phyloP scores from a whole-genome alignment of 352 stramenopile genomes.

The Phytophthora kernoviae region DNA sequence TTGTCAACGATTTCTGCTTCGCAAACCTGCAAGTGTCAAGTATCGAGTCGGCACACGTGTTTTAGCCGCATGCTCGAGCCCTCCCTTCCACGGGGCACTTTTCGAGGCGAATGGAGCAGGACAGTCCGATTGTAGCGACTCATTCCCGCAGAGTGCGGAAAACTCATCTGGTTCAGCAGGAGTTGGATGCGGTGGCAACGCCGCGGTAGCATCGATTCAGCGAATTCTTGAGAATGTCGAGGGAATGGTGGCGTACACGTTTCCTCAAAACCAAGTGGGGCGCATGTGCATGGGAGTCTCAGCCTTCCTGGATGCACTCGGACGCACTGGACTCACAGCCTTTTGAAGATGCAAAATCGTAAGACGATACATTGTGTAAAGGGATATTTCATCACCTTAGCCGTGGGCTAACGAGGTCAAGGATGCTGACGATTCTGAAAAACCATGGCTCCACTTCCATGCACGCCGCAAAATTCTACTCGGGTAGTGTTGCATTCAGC shows the following conservation, averaged over 20 bases:
- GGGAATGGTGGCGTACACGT: slow-evolving; percentile 51
- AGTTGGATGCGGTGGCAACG: slow-evolving; percentile 1
- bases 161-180: slow-evolving; percentile 14
- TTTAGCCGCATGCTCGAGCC: slow-evolving; percentile 67
- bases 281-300: slow-evolving; percentile 71
- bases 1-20: slow-evolving; percentile 79
- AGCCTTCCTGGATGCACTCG: slow-evolving; percentile 70
- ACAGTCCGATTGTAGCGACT: slow-evolving; percentile 7
- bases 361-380: slow-evolving; percentile 75
- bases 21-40: slow-evolving; percentile 73
- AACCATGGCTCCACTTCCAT: slow-evolving; percentile 72
- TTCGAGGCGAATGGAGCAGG: slow-evolving; percentile 10
- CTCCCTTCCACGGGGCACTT: slow-evolving; percentile 47
- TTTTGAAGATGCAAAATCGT: slow-evolving; percentile 50
- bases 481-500: slow-evolving; percentile 73
- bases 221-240: slow-evolving; percentile 50
- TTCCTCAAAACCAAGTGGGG: slow-evolving; percentile 54
- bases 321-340: slow-evolving; percentile 55
- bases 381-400: slow-evolving; percentile 77
- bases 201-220: slow-evolving; percentile 39
- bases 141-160: slow-evolving; percentile 7
- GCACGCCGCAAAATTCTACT: slow-evolving; percentile 75
- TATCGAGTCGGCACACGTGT: slow-evolving; percentile 71
- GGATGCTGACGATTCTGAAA: slow-evolving; percentile 68
- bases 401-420: slow-evolving; percentile 60